Conservation (phyloP, 129 eudicot species). For the Chrysanthemum makinoi region DNA sequence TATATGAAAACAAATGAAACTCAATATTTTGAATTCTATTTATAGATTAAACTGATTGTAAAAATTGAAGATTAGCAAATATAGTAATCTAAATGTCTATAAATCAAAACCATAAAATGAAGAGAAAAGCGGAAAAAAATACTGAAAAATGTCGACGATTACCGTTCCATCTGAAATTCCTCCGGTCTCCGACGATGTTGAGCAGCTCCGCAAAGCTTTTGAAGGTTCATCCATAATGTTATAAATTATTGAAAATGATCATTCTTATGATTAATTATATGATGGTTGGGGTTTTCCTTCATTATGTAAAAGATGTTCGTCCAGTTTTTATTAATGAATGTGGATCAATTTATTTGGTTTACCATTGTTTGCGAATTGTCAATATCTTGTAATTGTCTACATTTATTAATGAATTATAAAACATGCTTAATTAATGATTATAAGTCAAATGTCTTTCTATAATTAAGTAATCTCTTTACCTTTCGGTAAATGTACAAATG, state of each 20-base stretch:
- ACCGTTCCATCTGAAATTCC: constrained; percentile 60
- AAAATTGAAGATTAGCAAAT: not conserved
- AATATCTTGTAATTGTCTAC: not conserved
- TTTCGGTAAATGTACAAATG: no score
- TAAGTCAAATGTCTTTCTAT: not conserved
- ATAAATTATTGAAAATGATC: not conserved
- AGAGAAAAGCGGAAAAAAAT: not conserved
- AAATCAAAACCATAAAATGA: not conserved
- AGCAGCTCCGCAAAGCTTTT: constrained; percentile 76
- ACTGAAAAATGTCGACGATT: constrained; percentile 53
- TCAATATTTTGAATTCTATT: not conserved
- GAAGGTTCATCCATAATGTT: constrained; percentile 32
- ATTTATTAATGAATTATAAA: not conserved
- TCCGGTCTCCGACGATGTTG: constrained; percentile 67
- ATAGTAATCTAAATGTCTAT: not conserved
- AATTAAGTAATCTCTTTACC: not conserved
- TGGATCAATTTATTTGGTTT: no score
- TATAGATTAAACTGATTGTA: not conserved
- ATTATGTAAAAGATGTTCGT: no score
- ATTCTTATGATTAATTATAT: not conserved
- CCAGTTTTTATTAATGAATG: no score
- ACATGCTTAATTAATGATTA: not conserved
- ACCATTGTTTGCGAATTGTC: not conserved
- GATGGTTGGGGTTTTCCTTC: no score
- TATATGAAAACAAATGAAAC: not conserved